phyloP scores from a whole-genome alignment of 2,329 filamentous ascomycete species.

The Aspergillus calidoustus region DNA sequence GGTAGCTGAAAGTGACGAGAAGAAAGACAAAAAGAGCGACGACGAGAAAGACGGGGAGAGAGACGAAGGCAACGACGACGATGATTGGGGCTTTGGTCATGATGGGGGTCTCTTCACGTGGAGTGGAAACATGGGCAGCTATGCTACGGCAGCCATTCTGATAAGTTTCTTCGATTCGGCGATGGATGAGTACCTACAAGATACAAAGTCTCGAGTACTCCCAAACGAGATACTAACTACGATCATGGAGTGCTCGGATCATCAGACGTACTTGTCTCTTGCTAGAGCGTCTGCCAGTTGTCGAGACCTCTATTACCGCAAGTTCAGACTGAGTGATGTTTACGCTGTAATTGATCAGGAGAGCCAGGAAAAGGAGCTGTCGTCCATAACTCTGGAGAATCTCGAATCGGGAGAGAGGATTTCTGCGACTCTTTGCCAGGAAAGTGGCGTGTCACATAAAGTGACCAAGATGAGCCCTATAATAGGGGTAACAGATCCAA shows the following conservation, averaged over 20 bases:
- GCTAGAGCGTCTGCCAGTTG: slow-evolving; percentile 20
- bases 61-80: not conserved
- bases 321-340: slow-evolving; percentile 22
- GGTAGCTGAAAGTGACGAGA: not conserved
- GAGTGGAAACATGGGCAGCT: not conserved
- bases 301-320: slow-evolving; percentile 11
- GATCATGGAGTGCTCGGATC: slow-evolving; percentile 25
- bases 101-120: not conserved
- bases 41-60: not conserved
- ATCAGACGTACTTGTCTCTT: slow-evolving; percentile 20
- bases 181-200: slow-evolving; percentile 5
- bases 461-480: slow-evolving; percentile 13
- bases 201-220: slow-evolving; percentile 14
- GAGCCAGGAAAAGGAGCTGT: not conserved
- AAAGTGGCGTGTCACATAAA: not conserved
- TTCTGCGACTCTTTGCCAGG: not conserved
- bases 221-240: slow-evolving; percentile 24
- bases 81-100: not conserved
- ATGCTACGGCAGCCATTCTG: slow-evolving; percentile 7
- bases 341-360: slow-evolving; percentile 18
- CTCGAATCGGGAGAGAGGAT: slow-evolving; percentile 14
- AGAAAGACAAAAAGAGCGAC: not conserved
- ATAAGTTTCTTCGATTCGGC: slow-evolving; percentile 22
- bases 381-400: slow-evolving; percentile 16
- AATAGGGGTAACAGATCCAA: slow-evolving; percentile 17